phyloP scores from a whole-genome alignment of 805 yeast species.

The Cyberlindnera samutprakarnensis region DNA sequence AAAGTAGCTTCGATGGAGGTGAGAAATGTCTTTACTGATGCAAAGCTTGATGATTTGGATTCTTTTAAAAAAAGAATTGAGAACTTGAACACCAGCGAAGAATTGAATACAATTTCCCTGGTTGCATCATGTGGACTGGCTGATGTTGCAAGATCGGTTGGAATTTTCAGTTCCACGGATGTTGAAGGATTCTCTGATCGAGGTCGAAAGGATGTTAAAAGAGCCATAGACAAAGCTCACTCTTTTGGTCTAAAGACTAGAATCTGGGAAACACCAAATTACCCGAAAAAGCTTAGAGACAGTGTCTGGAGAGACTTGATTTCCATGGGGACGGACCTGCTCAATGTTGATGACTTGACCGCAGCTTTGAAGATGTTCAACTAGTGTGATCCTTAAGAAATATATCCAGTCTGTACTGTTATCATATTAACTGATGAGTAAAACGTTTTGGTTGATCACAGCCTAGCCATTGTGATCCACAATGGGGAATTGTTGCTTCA shows the following conservation, averaged over 20 bases:
- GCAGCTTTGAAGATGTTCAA: slow-evolving; percentile 21
- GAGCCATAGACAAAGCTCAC: slow-evolving; percentile 35
- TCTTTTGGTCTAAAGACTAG: slow-evolving; percentile 44
- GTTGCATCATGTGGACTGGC: background rate
- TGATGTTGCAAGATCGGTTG: too few species aligned
- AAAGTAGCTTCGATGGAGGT: slow-evolving; percentile 16
- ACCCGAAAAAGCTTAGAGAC: slow-evolving; percentile 46
- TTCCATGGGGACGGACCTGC: slow-evolving; percentile 42
- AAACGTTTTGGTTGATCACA: too few species aligned
- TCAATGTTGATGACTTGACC: slow-evolving; percentile 56
- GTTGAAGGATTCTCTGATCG: too few species aligned
- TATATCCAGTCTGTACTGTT: background rate
- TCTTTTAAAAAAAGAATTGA: too few species aligned
- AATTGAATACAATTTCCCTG: background rate
- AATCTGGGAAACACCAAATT: slow-evolving; percentile 64
- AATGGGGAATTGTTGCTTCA: too few species aligned
- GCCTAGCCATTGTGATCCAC: too few species aligned
- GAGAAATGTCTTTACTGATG: slow-evolving; percentile 28
- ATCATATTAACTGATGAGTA: too few species aligned
- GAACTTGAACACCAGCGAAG: background rate
- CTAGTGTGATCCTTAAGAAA: background rate
- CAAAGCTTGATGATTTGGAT: slow-evolving; percentile 29
- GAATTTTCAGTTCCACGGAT: too few species aligned
- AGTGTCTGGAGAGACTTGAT: slow-evolving; percentile 43
- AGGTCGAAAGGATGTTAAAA: too few species aligned